These are phyloP conservation scores for Saccharomyces eubayanus DNA, from an alignment of 805 yeast genomes.

Conservation along the genomic window DNA sequence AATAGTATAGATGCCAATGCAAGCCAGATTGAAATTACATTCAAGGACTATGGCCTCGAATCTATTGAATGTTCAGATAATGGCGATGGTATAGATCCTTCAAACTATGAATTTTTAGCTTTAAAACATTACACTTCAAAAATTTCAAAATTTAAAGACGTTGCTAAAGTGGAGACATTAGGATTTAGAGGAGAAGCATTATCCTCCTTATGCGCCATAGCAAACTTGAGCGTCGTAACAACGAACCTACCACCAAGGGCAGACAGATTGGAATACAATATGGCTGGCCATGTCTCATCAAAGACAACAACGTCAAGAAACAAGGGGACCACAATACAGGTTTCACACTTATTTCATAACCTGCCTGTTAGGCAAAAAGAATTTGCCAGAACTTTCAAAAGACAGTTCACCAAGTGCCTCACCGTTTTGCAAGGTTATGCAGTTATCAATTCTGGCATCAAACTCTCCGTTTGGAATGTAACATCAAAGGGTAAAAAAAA, in stretches of 20 bases:
- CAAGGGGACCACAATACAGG: conserved; percentile 59
- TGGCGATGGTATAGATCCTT: conserved; percentile 52
- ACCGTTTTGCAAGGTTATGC: conserved; percentile 58
- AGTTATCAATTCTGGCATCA: conserved; percentile 47
- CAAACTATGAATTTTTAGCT: conserved; percentile 48
- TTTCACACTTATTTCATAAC: conserved; percentile 52
- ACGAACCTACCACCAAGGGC: conserved; percentile 53
- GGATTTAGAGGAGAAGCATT: conserved; percentile 83
- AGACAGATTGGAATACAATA: conserved; percentile 43
- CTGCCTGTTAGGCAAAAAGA: conserved; percentile 81
- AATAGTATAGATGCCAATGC: conserved; percentile 78
- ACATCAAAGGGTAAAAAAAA: conserved; percentile 41
- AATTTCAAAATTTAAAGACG: conserved; percentile 46
- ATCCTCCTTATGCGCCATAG: conserved; percentile 56
- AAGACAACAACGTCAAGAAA: conserved; percentile 42
- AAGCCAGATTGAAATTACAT: conserved; percentile 54
- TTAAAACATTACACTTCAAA: conserved; percentile 64
- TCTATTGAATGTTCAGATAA: conserved; percentile 60
- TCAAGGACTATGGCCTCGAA: conserved; percentile 67
- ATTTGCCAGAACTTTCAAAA: conserved; percentile 53
- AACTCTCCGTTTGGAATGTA: conserved; percentile 53
- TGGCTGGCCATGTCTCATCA: conserved; percentile 43
- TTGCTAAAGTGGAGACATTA: conserved; percentile 43
- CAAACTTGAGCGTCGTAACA: conserved; percentile 43
- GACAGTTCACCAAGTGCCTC: conserved; percentile 67